Evolutionary conservation across 2,329 filamentous ascomycete species (phyloP), one percentile per base, ranked within the genome.

Genomic region (Colletotrichum simmondsii): DNA sequence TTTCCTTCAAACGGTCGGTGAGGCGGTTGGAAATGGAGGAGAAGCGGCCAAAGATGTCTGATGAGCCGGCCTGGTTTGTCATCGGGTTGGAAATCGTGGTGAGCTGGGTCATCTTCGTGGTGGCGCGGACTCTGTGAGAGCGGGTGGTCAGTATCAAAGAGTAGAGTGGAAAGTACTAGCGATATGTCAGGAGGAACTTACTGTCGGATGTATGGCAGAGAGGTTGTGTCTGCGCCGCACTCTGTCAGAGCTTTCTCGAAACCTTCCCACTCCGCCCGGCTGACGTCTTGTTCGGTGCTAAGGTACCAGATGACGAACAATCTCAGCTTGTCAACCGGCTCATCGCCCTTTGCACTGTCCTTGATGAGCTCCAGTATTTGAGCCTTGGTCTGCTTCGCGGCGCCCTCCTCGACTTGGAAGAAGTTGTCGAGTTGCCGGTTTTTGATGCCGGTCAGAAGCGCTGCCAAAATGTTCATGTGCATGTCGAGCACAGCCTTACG

Each of bases 21-120:
- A 99, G 91, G 52, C 96, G 94, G 56, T 94, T 96, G 12, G 95
- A 97, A 75, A 99, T 94, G 56, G 93, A 95, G 35, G 93, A 97
- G 85, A 99, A 98, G 60, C 95, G 95, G 24, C 95, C 93, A 85
- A 99, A 98, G 19, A 99, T 88, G 78, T 98, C 94, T 6, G 90
- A 92, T 4, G 94, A 91, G 22, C 86, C 83, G 11, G 86, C 81
- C 75, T 91, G 90, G 77, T 92, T 89, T 22, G 89, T 87, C 73
- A 93, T 87, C 16, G 94, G 92, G 35, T 92, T 92, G 75, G 96
- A 97, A 74, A 95, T 92, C 1, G 95, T 97, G 4, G 95, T 94
- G 82, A 99, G 93, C 90, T 98, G 98, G 16, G 96, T 98, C 95
- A 98, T 98, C 75, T 97, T 95, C 5, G 96, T 98, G 63, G 97